Percentiles rank a stretch among this genome's conserved stretches.
Conservation (phyloP, 2,329 filamentous ascomycete genomes). For the Camillea tinctor region DNA sequence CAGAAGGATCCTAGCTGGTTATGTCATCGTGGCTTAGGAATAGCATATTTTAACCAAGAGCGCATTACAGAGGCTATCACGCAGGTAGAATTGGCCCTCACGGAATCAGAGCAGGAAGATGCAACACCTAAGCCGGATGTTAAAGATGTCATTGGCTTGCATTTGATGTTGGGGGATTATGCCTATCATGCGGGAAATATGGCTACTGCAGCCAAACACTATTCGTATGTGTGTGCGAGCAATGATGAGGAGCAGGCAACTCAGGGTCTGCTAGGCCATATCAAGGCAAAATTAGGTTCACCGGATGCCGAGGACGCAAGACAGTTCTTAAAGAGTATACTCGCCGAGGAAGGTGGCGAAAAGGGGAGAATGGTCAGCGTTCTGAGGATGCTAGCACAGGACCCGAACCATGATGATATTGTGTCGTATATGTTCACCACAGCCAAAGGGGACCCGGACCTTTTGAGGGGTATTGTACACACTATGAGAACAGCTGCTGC, state of each 20-base stretch:
- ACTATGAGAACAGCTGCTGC: slow-evolving; percentile 15
- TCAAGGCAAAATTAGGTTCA: slow-evolving; percentile 8
- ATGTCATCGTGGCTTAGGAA: slow-evolving; percentile 14
- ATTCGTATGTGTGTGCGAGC: slow-evolving; percentile 1
- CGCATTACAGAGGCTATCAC: slow-evolving; percentile 6
- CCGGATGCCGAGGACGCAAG: not conserved
- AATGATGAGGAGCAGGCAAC: slow-evolving; percentile 2
- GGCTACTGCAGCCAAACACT: slow-evolving; percentile 6
- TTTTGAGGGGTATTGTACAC: slow-evolving; percentile 14
- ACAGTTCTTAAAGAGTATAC: slow-evolving; percentile 4
- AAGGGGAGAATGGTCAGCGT: slow-evolving; percentile 8
- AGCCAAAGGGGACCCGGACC: slow-evolving; percentile 10
- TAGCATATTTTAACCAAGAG: slow-evolving; percentile 1
- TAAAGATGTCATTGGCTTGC: slow-evolving; percentile 13
- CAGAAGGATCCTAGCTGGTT: slow-evolving; percentile 18
- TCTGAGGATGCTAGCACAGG: slow-evolving; percentile 16
- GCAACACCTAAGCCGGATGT: slow-evolving; percentile 12
- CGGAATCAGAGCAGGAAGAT: slow-evolving; percentile 4
- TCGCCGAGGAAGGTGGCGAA: slow-evolving; percentile 2
- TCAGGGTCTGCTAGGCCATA: slow-evolving; percentile 6
- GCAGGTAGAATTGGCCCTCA: slow-evolving; percentile 11
- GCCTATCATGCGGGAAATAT: not conserved
- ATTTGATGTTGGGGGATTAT: slow-evolving; percentile 14
- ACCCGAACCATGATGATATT: slow-evolving; percentile 11
- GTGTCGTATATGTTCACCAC: slow-evolving; percentile 17